Percentiles rank a stretch among this genome's conserved stretches.
Evolutionary conservation across 257 asterid species (phyloP).

Genomic region (Gentiana straminea): DNA sequence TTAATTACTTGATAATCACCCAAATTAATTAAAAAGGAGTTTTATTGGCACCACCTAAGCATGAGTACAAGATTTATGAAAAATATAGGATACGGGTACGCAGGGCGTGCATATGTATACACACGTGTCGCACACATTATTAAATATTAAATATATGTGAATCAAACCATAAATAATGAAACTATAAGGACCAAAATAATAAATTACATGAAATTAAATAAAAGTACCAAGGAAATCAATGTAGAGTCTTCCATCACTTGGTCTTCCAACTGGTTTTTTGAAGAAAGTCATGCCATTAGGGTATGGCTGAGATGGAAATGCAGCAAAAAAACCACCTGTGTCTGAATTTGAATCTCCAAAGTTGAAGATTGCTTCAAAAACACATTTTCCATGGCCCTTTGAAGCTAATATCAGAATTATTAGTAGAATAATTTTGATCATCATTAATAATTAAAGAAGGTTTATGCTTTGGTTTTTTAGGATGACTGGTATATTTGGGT

Average conservation of each 20-base stretch:
- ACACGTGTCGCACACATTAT: no score
- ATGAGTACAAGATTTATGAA: no score
- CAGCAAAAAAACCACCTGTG: slow-evolving; percentile 72
- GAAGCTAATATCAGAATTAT: not conserved
- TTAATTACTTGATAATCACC: no score
- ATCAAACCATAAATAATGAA: not conserved
- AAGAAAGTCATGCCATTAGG: slow-evolving; percentile 81
- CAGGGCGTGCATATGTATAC: no score
- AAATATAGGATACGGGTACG: no score
- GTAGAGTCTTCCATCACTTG: slow-evolving; percentile 76
- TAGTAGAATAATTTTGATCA: not conserved
- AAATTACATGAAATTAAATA: no score
- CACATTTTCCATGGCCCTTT: slow-evolving; percentile 24
- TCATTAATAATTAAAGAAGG: no score
- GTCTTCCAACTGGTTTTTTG: slow-evolving; percentile 60
- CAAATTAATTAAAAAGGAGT: no score
- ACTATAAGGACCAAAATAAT: not conserved
- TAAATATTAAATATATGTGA: no score
- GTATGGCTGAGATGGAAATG: slow-evolving; percentile 50
- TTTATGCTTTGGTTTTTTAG: no score
- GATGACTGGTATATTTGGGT: no score
- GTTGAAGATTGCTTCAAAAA: slow-evolving; percentile 55
- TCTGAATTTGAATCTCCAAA: slow-evolving; percentile 83
- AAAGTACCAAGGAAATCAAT: slow-evolving; percentile 66
- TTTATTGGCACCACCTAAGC: no score